Evolutionary conservation across 1,284 basidiomycete genomes (phyloP).

Genomic region (Heterobasidion occidentale): DNA sequence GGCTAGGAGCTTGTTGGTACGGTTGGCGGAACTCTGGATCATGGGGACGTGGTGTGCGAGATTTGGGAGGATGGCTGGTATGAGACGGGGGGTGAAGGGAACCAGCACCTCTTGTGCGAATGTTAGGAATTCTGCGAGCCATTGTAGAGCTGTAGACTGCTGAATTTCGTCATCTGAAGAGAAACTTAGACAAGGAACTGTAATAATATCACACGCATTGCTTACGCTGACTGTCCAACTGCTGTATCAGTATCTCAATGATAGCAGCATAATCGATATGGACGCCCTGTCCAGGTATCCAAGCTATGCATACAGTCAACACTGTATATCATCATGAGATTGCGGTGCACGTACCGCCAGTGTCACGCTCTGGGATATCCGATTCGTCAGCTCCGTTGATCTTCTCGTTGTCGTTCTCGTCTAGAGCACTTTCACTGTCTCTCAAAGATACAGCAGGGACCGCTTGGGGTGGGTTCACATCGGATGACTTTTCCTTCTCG

Average conservation of each 20-base stretch:
- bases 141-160: constrained; percentile 81
- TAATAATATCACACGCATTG: background rate
- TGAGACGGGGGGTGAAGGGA: constrained; percentile 88
- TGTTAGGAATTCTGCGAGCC: constrained; percentile 88
- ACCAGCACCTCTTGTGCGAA: constrained; percentile 91
- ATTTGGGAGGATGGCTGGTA: constrained; percentile 89
- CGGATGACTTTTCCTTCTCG: constrained; percentile 10
- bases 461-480: constrained; percentile 10
- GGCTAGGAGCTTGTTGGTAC: constrained; percentile 82
- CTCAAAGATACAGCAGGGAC: constrained; percentile 39
- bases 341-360: constrained; percentile 43
- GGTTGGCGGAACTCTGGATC: constrained; percentile 83
- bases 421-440: constrained; percentile 19
- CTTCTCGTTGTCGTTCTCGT: constrained; percentile 35
- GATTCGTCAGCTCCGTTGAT: constrained; percentile 36
- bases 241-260: constrained; percentile 90
- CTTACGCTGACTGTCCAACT: constrained; percentile 82
- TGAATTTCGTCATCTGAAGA: constrained; percentile 79
- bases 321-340: constrained; percentile 20
- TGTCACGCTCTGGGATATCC: constrained; percentile 48
- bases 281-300: constrained; percentile 92
- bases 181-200: background rate
- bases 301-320: constrained; percentile 38
- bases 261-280: constrained; percentile 88
- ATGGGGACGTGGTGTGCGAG: constrained; percentile 87